phyloP scores from a whole-genome alignment of 2,329 filamentous ascomycete species.

The Nemania bipapillata region DNA sequence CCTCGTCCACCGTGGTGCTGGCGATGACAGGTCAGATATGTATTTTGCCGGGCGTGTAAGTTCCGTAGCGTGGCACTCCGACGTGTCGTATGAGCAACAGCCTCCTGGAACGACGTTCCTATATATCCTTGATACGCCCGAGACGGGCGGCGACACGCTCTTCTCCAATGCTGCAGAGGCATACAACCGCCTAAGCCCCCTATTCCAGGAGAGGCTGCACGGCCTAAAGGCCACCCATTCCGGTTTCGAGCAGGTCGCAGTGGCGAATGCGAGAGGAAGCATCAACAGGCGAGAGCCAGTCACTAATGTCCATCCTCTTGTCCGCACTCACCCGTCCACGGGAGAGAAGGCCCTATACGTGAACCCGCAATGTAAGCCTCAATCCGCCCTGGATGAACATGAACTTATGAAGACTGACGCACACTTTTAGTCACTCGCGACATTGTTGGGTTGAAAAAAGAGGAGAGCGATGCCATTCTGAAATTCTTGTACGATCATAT shows the following conservation, averaged over 20 bases:
- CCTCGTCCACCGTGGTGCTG: slow-evolving; percentile 78
- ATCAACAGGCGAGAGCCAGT: slow-evolving; percentile 81
- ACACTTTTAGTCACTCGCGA: slow-evolving; percentile 72
- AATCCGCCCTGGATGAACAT: neutral
- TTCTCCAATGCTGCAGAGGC: slow-evolving; percentile 84
- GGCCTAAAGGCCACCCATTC: slow-evolving; percentile 85
- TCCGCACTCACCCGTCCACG: slow-evolving; percentile 82
- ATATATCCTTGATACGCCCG: slow-evolving; percentile 84
- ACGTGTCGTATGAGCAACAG: slow-evolving; percentile 88
- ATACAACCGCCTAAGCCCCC: slow-evolving; percentile 81
- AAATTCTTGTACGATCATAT: slow-evolving; percentile 83
- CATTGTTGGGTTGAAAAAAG: slow-evolving; percentile 85
- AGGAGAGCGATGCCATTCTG: slow-evolving; percentile 81
- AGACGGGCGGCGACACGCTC: slow-evolving; percentile 83
- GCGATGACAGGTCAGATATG: slow-evolving; percentile 67
- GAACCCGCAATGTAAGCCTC: slow-evolving; percentile 78
- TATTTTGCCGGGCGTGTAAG: slow-evolving; percentile 76
- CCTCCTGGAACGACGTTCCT: slow-evolving; percentile 91
- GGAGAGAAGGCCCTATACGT: slow-evolving; percentile 86
- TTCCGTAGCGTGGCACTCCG: slow-evolving; percentile 88
- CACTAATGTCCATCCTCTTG: slow-evolving; percentile 77
- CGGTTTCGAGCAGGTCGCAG: slow-evolving; percentile 80
- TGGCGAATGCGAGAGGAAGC: slow-evolving; percentile 72
- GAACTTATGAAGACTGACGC: slow-evolving; percentile 17
- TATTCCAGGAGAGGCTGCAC: slow-evolving; percentile 82